Percentiles rank a stretch among this genome's conserved stretches.
Evolutionary conservation across 768 basidiomycete genomes (phyloP).

Genomic region (Phlebiopsis flavidoalba): DNA sequence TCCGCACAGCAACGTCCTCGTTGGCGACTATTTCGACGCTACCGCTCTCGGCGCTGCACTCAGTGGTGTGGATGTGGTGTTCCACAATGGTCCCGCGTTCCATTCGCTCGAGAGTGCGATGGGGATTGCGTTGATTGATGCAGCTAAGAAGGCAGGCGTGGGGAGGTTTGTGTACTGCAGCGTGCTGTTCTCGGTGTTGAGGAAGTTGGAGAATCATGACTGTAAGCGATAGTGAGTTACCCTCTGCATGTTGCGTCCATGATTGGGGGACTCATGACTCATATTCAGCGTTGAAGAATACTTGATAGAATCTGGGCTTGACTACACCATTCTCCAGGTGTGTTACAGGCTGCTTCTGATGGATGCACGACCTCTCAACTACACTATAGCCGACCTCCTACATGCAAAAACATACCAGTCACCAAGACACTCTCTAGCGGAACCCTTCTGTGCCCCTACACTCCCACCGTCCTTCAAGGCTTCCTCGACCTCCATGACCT

Average conservation of each 20-base stretch:
- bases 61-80: slow-evolving; percentile 21
- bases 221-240: slow-evolving; percentile 17
- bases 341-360: background rate
- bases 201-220: slow-evolving; percentile 26
- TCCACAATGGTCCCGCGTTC: slow-evolving; percentile 25
- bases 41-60: slow-evolving; percentile 19
- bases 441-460: slow-evolving; percentile 19
- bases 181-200: slow-evolving; percentile 26
- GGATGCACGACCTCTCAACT: background rate
- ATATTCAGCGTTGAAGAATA: slow-evolving; percentile 28
- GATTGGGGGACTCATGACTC: background rate
- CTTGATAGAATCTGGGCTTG: slow-evolving; percentile 30
- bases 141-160: slow-evolving; percentile 27
- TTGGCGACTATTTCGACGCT: slow-evolving; percentile 22
- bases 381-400: slow-evolving; percentile 25
- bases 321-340: slow-evolving; percentile 32
- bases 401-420: slow-evolving; percentile 29
- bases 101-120: slow-evolving; percentile 26
- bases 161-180: slow-evolving; percentile 30
- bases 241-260: background rate
- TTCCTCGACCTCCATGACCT: slow-evolving; percentile 31
- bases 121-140: slow-evolving; percentile 28
- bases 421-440: slow-evolving; percentile 7
- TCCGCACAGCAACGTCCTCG: slow-evolving; percentile 14
- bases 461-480: slow-evolving; percentile 24